Evolutionary conservation across 208 protist species (phyloP).

Genomic region (Trichomonas tenax): DNA sequence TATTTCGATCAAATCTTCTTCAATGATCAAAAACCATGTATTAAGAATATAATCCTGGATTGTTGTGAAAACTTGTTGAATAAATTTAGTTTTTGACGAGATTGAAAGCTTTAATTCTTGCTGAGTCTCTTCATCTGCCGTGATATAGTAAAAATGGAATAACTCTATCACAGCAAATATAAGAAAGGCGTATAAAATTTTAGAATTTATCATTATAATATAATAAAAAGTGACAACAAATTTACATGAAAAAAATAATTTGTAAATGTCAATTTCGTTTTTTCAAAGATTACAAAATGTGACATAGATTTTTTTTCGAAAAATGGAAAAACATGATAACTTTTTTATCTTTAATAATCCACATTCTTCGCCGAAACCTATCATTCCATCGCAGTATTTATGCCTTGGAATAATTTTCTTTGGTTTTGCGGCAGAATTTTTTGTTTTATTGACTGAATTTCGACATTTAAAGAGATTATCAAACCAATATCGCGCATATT

Average conservation of each 20-base stretch:
- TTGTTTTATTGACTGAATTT: not conserved
- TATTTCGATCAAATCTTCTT: not conserved
- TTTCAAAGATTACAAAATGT: too few relatives aligned
- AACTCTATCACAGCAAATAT: not conserved
- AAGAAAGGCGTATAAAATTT: not conserved
- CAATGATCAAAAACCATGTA: not conserved
- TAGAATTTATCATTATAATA: not conserved
- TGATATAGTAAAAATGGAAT: not conserved
- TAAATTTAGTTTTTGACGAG: not conserved
- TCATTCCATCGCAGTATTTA: not conserved
- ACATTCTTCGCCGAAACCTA: not conserved
- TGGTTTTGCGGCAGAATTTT: not conserved
- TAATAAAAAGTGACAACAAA: not conserved
- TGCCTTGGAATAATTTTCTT: not conserved
- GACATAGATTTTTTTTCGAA: too few relatives aligned
- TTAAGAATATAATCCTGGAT: not conserved
- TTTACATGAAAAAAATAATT: too few relatives aligned
- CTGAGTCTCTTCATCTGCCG: not conserved
- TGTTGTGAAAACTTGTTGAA: not conserved
- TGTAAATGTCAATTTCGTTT: too few relatives aligned
- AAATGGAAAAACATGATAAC: not conserved
- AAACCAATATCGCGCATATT: not conserved
- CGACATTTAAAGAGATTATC: not conserved
- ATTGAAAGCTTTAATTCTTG: not conserved
- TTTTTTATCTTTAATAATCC: not conserved